Percentiles rank a stretch among this genome's conserved stretches.
These are phyloP conservation scores for Solanum pinnatisectum DNA, from an alignment of 257 asterid genomes.

Conservation along the genomic window DNA sequence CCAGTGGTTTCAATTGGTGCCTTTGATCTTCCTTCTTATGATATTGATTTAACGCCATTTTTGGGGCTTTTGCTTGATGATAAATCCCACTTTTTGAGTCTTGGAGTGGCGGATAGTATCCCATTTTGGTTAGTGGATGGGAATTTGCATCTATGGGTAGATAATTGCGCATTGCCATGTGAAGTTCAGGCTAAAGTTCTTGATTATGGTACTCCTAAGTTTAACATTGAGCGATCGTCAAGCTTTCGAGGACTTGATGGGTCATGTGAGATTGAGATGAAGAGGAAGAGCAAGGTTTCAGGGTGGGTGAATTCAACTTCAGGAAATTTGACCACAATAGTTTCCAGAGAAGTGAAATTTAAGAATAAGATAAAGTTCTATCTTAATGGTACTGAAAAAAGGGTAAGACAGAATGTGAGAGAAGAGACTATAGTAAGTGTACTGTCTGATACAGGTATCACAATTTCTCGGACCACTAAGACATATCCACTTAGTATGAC, in stretches of 20 bases:
- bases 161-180: slow-evolving; percentile 13
- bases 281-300: slow-evolving; percentile 33
- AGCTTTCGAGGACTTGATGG: slow-evolving; percentile 42
- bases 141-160: slow-evolving; percentile 79
- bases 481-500: slow-evolving; percentile 42
- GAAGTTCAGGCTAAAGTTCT: slow-evolving; percentile 42
- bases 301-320: slow-evolving; percentile 77
- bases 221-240: slow-evolving; percentile 16
- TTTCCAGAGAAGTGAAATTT: slow-evolving; percentile 25
- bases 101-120: slow-evolving; percentile 51
- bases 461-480: neutral
- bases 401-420: slow-evolving; percentile 41
- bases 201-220: slow-evolving; percentile 20
- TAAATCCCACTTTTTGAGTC: slow-evolving; percentile 34
- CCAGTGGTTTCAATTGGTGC: slow-evolving; percentile 87
- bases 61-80: slow-evolving; percentile 50
- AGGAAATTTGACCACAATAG: slow-evolving; percentile 53
- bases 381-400: slow-evolving; percentile 36
- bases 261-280: slow-evolving; percentile 33
- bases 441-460: slow-evolving; percentile 3
- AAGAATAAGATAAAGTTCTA: slow-evolving; percentile 35
- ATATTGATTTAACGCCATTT: slow-evolving; percentile 61
- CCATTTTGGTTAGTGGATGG: slow-evolving; percentile 79
- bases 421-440: slow-evolving; percentile 24
- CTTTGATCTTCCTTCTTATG: slow-evolving; percentile 75